phyloP scores from a whole-genome alignment of 2,329 filamentous ascomycete species.

The Penicillium sp. region DNA sequence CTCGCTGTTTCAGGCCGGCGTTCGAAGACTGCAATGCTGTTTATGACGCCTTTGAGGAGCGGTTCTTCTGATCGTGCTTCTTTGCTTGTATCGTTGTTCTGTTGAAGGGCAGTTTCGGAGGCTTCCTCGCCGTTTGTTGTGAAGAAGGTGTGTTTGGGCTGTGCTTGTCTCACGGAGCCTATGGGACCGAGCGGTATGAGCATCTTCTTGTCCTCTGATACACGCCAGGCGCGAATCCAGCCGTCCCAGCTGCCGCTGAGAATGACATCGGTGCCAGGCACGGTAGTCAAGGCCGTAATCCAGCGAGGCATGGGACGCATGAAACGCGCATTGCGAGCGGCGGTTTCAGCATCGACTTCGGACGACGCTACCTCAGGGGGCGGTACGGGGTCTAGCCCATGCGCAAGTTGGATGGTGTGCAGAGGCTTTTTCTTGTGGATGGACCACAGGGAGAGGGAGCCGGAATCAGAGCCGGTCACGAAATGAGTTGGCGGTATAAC shows the following conservation, averaged over 20 bases:
- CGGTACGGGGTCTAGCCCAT: slow-evolving; percentile 75
- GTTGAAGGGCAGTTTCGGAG: neutral
- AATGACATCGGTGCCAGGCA: slow-evolving; percentile 87
- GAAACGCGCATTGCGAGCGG: slow-evolving; percentile 39
- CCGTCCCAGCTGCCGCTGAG: slow-evolving; percentile 95
- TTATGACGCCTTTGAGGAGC: slow-evolving; percentile 71
- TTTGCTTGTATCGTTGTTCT: neutral
- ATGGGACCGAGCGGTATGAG: slow-evolving; percentile 70
- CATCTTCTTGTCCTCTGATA: slow-evolving; percentile 76
- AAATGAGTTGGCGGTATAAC: slow-evolving; percentile 90
- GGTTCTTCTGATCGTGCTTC: slow-evolving; percentile 21
- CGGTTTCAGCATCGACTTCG: slow-evolving; percentile 60
- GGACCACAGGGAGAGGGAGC: slow-evolving; percentile 80
- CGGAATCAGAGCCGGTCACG: slow-evolving; percentile 90
- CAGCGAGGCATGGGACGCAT: slow-evolving; percentile 67
- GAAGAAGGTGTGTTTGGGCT: slow-evolving; percentile 30
- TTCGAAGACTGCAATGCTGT: slow-evolving; percentile 84
- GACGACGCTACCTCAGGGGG: slow-evolving; percentile 67
- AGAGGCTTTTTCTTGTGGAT: slow-evolving; percentile 93
- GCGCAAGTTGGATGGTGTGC: slow-evolving; percentile 72
- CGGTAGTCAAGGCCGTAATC: slow-evolving; percentile 81
- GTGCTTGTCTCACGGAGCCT: slow-evolving; percentile 37
- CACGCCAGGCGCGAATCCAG: slow-evolving; percentile 75
- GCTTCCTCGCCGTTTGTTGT: neutral
- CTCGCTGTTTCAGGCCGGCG: slow-evolving; percentile 48